Evolutionary conservation across 2,329 filamentous ascomycete genomes (phyloP), one percentile per base, ranked within the genome.

Genomic region (Aspergillus fructus): DNA sequence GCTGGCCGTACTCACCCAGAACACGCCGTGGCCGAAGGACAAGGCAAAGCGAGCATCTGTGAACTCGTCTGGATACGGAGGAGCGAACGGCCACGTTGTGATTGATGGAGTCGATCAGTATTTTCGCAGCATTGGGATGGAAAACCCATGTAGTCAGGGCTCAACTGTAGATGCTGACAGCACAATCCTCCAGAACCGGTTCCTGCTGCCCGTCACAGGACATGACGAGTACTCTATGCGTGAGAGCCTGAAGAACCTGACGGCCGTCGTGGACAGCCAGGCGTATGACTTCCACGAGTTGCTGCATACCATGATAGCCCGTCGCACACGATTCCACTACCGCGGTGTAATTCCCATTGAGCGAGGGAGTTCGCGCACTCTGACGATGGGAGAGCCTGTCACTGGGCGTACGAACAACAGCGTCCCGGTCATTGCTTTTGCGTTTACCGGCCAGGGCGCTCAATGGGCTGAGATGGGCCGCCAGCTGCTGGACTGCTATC

Each of bases 61-160:
- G 1, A 81, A 79, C 55, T 74, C 75, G 13, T 82, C 81, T 59
- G 79, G 73, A 0, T 73, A 71, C 48, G 74, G 73, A 19, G 74
- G 74, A 5, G 68, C 72, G 1, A 76, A 76, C 54, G 71, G 68
- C 0, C 71, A 76, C 55, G 67, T 63, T 0, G 74, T 81, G 30
- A 48, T 81, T 30, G 27, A 30, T 8, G 27, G 77, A 81, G 51
- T 53, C 55, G 58, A 58, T 21, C 3, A 17, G 19, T 5, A 0
- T 54, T 11, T 3, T 6, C 34, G 27, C 8, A 30, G 27, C 27
- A 30, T 30, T 30, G 27, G 27, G 27, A 30, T 30, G 9, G 27
- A 30, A 8, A 30, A 11, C 21, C 3, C 34, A 5, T n/a, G 13
- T 13, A 37, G 34, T 5, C 5, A 15, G 13, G 34, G 15, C 34